These are phyloP conservation scores for Casuarina cunninghamiana DNA, from an alignment of 306 rosid genomes.

Conservation along the genomic window DNA sequence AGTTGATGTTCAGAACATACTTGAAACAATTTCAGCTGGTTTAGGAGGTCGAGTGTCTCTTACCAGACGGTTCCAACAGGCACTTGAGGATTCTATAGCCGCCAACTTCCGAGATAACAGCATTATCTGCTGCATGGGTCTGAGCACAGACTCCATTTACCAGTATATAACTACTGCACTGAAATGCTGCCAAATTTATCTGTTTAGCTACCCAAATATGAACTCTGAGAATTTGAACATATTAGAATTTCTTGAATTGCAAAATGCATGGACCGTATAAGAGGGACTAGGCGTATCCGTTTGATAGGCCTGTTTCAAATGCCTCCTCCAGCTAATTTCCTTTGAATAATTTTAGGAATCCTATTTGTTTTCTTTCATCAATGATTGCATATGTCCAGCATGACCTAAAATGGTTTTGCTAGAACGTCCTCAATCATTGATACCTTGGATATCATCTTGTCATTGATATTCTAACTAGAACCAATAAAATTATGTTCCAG, in stretches of 20 bases:
- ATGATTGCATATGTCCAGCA: not conserved
- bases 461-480: not conserved
- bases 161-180: conserved; percentile 30
- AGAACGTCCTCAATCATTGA: not conserved
- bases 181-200: conserved; percentile 5
- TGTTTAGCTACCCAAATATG: not conserved
- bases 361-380: too few relatives aligned
- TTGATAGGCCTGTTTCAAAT: not conserved
- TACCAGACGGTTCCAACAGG: conserved; percentile 37
- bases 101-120: conserved; percentile 42
- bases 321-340: not conserved
- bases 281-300: not conserved
- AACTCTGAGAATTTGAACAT: not conserved
- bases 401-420: not conserved
- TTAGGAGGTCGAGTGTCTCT: conserved; percentile 43
- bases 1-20: conserved; percentile 45
- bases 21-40: conserved; percentile 34
- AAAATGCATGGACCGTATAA: not conserved
- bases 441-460: too few relatives aligned
- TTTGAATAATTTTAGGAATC: not conserved
- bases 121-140: conserved; percentile 53
- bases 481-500: not conserved
- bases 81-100: conserved; percentile 44
- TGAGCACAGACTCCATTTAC: conserved; percentile 42
- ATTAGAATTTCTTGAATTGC: not conserved